Base-by-base conservation (phyloP, 805 yeast species). In the Candida sakaeoensis region DNA sequence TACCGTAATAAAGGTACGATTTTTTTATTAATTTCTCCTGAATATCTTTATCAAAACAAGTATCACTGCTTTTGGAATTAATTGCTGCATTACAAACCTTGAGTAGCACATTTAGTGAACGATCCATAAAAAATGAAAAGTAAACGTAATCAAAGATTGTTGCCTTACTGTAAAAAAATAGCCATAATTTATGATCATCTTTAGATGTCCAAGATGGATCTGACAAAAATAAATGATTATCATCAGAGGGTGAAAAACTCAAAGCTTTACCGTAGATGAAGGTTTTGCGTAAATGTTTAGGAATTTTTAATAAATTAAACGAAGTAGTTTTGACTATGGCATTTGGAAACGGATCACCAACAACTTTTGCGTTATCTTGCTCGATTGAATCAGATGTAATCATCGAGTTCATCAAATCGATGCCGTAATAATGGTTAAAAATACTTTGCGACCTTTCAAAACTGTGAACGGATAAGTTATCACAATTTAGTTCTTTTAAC, bases 61-160 rank as follows among this genome's bases (percentile, higher is more conserved):
- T 48, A 36, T 39, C 22, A 22, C 29, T 34, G 8, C 42, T 34
- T 16, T 36, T 41, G 12, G 41, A 37, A 30, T 45, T 37, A 25
- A 45, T 24, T 19, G 40, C 33, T 21, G 37, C 15, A 19, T 40
- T 41, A 21, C 47, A 38, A 14, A 39, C 41, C 33, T 44, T 46
- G 14, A 46, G 21, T 4, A 46, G 17, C 9, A 63, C 51, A 38
- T 60, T 66, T 31, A 65, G 49, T 0, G 70, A 55, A 36, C 63
- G 54, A 39, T 67, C 72, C 48, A 67, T 57, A 43, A 67, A 58
- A 42, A 65, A 67, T 2, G 57, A 54, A 44, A 58, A 61, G 40
- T 64, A 65, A 12, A 37, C 29, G 7, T 62, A 50, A 25, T 60
- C 53, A 30, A 62, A 48, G 4, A 52, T 47, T 3, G 53, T 51